A percentile compares a stretch with the other conserved stretches of the same genome.
phyloP scores from a whole-genome alignment of 108 stramenopile species.

The Skeletonema grethae region DNA sequence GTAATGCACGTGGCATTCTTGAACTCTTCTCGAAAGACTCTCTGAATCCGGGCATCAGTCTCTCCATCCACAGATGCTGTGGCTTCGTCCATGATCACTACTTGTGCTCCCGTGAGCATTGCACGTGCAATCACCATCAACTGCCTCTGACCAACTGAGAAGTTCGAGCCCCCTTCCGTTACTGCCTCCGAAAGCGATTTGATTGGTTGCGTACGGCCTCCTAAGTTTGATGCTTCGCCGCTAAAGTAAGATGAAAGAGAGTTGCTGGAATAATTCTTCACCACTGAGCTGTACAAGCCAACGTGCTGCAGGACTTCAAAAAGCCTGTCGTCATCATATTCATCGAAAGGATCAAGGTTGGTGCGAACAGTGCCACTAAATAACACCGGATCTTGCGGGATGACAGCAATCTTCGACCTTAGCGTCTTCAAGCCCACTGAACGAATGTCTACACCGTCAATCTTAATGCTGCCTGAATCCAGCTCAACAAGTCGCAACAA shows the following conservation, averaged over 20 bases:
- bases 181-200: conserved; percentile 74
- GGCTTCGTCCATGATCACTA: conserved; percentile 94
- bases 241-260: conserved; percentile 34
- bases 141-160: conserved; percentile 95
- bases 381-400: conserved; percentile 96
- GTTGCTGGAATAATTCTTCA: conserved; percentile 34
- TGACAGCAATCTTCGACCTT: conserved; percentile 83
- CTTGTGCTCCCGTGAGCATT: conserved; percentile 64
- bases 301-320: conserved; percentile 74
- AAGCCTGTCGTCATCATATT: conserved; percentile 58
- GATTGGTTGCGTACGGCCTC: conserved; percentile 46
- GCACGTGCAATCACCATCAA: conserved; percentile 95
- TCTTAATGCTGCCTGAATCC: conserved; percentile 67
- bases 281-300: conserved; percentile 44
- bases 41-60: conserved; percentile 91
- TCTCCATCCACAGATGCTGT: conserved; percentile 87
- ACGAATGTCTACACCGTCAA: conserved; percentile 89
- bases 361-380: conserved; percentile 86
- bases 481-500: conserved; percentile 81
- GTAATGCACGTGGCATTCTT: conserved; percentile 76
- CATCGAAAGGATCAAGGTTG: conserved; percentile 93
- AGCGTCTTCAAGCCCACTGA: conserved; percentile 78
- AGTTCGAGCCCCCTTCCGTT: conserved; percentile 89
- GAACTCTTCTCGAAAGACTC: conserved; percentile 75
- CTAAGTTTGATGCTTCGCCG: conserved; percentile 8